These are phyloP conservation scores for Medicago truncatula DNA, from an alignment of 306 rosid genomes.

Conservation along the genomic window DNA sequence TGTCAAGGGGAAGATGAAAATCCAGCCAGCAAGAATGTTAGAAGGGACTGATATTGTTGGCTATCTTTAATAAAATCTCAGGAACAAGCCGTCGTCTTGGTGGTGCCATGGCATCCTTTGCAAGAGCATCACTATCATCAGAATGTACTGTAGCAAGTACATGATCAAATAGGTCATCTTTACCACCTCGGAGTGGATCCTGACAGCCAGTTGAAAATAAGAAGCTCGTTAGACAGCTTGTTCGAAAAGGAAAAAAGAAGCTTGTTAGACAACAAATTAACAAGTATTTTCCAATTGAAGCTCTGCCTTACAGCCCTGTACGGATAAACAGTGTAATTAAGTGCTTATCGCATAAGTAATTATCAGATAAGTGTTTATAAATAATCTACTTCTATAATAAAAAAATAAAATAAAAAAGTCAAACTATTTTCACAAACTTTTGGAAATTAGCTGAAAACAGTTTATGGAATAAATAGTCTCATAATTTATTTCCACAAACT, in stretches of 20 bases:
- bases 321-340: too few relatives aligned
- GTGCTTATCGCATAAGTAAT: too few relatives aligned
- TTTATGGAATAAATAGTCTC: too few relatives aligned
- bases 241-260: neutral
- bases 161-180: slow-evolving; percentile 76
- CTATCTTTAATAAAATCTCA: slow-evolving; percentile 76
- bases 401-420: too few relatives aligned
- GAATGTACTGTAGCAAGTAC: slow-evolving; percentile 71
- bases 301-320: too few relatives aligned
- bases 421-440: too few relatives aligned
- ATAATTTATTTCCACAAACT: too few relatives aligned
- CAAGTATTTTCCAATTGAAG: too few relatives aligned
- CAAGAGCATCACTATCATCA: slow-evolving; percentile 72
- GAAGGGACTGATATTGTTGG: slow-evolving; percentile 79
- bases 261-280: neutral
- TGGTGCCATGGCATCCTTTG: slow-evolving; percentile 66
- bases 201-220: slow-evolving; percentile 44
- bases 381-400: too few relatives aligned
- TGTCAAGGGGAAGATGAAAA: slow-evolving; percentile 22
- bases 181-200: slow-evolving; percentile 98
- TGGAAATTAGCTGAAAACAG: too few relatives aligned
- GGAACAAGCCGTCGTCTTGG: slow-evolving; percentile 83
- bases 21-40: slow-evolving; percentile 37
- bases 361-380: too few relatives aligned
- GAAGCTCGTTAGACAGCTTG: neutral